A percentile compares a stretch with the other conserved stretches of the same genome.
Evolutionary conservation across 352 stramenopile species (phyloP).

Genomic region (Phytophthora europaea): DNA sequence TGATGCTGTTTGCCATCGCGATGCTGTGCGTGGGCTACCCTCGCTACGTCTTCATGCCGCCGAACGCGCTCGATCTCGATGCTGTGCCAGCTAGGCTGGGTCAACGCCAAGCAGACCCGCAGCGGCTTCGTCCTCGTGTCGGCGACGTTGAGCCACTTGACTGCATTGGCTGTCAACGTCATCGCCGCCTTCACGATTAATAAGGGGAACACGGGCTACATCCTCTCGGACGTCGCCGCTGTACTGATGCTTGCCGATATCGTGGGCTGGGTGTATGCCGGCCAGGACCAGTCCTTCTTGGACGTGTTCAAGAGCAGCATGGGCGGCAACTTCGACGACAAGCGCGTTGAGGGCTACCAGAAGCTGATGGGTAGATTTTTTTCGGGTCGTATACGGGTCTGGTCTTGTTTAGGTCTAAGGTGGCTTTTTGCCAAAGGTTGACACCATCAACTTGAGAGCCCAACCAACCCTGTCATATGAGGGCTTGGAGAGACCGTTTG

Average conservation of each 20-base stretch:
- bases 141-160: constrained; percentile 44
- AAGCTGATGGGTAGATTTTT: too few species aligned
- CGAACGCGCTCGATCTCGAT: constrained; percentile 55
- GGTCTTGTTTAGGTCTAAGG: too few species aligned
- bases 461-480: too few species aligned
- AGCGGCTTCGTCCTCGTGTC: constrained; percentile 44
- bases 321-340: constrained; percentile 51
- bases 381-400: too few species aligned
- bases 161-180: constrained; percentile 57
- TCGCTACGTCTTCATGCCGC: constrained; percentile 62
- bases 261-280: constrained; percentile 49
- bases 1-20: constrained; percentile 51
- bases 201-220: constrained; percentile 35
- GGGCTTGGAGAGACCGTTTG: too few species aligned
- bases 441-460: too few species aligned
- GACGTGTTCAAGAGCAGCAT: constrained; percentile 46
- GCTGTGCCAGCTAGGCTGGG: constrained; percentile 44
- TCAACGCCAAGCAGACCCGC: constrained; percentile 31
- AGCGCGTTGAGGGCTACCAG: too few species aligned
- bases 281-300: constrained; percentile 48
- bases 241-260: constrained; percentile 39
- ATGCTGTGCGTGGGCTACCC: constrained; percentile 53
- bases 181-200: constrained; percentile 52
- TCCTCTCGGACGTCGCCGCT: constrained; percentile 56
- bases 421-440: too few species aligned